Evolutionary conservation across 2,329 filamentous ascomycete species (phyloP), one percentile per base, ranked within the genome.

Genomic region (Ceratocystiopsis minuta): DNA sequence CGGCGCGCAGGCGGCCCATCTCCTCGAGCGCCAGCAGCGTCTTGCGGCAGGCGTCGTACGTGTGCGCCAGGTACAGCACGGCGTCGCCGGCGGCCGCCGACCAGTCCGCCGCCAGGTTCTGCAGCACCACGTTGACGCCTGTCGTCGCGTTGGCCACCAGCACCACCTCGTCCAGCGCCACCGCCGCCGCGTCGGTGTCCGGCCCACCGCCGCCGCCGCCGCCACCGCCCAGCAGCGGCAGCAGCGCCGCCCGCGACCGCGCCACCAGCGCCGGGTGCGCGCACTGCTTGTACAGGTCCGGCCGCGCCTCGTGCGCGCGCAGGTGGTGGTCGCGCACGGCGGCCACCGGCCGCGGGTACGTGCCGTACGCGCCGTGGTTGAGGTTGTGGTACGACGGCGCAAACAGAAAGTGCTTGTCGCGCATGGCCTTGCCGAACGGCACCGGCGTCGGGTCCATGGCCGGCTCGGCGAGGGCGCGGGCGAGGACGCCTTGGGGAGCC

Each of bases 81-180:
- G 73, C 68, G 32, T 86, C 80, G 37, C 68, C 69, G 0, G 63
- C 54, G 31, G 43, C 35, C 2, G 56, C 41, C 0, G 40, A 38
- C 45, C 47, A 50, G 34, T 13, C 5, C 3, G 39, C 33, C 0
- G 46, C 54, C 12, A 86, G 55, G 49, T 77, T 81, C n/a, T 75
- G 68, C 15, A 86, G 61, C 7, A 83, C 68, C 0, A 69, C 76
- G 52, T 81, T 80, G 33, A 79, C 56, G 18, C 71, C 76, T 0
- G 74, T 81, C 0, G 78, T 82, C 16, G 80, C 78, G 54, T 86
- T 86, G 17, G 72, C 67, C 2, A 84, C 68, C 46, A 83, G 72
- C 1, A 83, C 80, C 33, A 77, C 62, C 41, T 78, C 72, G 16
- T 71, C 60, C 24, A 28, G 24, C 5, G 24, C 24, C 24, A 10